A percentile compares a stretch with the other conserved stretches of the same genome.
Evolutionary conservation across 2,329 filamentous ascomycete genomes (phyloP).

Genomic region (Xylariaceae sp.): DNA sequence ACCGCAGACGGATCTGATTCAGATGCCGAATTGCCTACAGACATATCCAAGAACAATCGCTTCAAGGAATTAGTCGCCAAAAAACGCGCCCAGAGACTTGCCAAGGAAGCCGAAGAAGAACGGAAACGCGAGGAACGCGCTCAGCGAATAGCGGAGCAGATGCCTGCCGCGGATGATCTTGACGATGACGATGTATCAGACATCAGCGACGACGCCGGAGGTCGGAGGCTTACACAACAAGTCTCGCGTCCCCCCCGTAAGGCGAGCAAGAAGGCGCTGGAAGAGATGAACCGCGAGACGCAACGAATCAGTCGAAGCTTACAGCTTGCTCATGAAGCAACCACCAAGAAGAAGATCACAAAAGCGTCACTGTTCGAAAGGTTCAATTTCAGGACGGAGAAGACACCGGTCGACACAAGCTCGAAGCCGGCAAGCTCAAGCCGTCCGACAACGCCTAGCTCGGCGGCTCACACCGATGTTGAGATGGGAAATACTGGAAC

Average conservation of each 20-base stretch:
- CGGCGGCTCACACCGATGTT: constrained; percentile 42
- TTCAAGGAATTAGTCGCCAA: constrained; percentile 69
- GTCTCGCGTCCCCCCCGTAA: constrained; percentile 68
- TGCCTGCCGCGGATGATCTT: constrained; percentile 36
- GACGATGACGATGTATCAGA: constrained; percentile 55
- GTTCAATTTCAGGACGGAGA: constrained; percentile 66
- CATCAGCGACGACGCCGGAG: constrained; percentile 58
- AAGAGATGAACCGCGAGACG: constrained; percentile 93
- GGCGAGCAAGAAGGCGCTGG: constrained; percentile 88
- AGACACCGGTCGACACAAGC: constrained; percentile 24
- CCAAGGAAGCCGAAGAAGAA: constrained; percentile 58
- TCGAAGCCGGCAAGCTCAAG: constrained; percentile 51
- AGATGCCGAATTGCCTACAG: constrained; percentile 41
- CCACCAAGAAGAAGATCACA: constrained; percentile 85
- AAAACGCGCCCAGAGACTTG: constrained; percentile 68
- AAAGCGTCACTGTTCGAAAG: constrained; percentile 77
- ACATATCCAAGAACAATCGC: constrained; percentile 47
- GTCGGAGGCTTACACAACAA: constrained; percentile 63
- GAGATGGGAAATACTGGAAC: constrained; percentile 54
- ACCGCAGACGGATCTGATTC: constrained; percentile 30
- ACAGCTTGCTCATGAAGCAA: constrained; percentile 85
- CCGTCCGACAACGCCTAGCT: constrained; percentile 42
- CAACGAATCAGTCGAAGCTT: constrained; percentile 86
- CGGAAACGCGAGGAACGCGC: constrained; percentile 42
- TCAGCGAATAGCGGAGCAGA: constrained; percentile 35